These are phyloP conservation scores for Chytriomyces sp. DNA, from an alignment of 192 early-diverging fungal genomes.

Conservation along the genomic window DNA sequence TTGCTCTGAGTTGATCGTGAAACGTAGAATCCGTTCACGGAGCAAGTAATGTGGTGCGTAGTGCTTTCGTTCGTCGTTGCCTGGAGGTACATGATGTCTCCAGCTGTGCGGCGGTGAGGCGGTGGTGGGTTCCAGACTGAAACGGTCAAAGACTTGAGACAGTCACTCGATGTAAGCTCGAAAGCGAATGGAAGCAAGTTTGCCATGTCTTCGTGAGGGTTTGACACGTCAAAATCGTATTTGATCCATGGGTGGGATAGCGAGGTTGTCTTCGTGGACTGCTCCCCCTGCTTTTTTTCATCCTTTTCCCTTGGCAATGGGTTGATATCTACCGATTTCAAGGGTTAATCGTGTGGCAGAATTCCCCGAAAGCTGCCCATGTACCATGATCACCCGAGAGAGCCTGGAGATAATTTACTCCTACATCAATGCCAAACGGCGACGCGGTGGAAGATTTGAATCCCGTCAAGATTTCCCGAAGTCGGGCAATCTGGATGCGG, in stretches of 20 bases:
- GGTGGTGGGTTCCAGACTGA: conserved; percentile 96
- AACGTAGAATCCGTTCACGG: conserved; percentile 84
- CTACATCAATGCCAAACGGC: conserved; percentile 71
- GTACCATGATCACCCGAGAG: conserved; percentile 63
- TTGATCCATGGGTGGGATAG: conserved; percentile 30
- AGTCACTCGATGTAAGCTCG: neutral
- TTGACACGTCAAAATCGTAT: conserved; percentile 38
- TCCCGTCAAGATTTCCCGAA: conserved; percentile 84
- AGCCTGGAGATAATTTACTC: conserved; percentile 68
- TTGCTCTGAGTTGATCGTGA: conserved; percentile 70
- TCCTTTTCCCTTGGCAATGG: neutral
- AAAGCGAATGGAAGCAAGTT: neutral
- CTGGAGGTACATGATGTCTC: conserved; percentile 91
- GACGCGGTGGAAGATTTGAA: conserved; percentile 61
- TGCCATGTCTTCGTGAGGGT: conserved; percentile 16
- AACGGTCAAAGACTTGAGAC: conserved; percentile 67
- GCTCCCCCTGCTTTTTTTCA: conserved; percentile 7
- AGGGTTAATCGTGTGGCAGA: neutral
- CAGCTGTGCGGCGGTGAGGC: conserved; percentile 65
- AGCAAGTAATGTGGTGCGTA: conserved; percentile 81
- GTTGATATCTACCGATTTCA: neutral
- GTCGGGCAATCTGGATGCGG: conserved; percentile 82
- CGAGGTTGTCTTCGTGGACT: no score
- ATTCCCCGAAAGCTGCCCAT: neutral
- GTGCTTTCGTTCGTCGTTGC: conserved; percentile 85